These are phyloP conservation scores for Pseudocercospora vitis DNA, from an alignment of 2,329 filamentous ascomycete species.

Conservation along the genomic window DNA sequence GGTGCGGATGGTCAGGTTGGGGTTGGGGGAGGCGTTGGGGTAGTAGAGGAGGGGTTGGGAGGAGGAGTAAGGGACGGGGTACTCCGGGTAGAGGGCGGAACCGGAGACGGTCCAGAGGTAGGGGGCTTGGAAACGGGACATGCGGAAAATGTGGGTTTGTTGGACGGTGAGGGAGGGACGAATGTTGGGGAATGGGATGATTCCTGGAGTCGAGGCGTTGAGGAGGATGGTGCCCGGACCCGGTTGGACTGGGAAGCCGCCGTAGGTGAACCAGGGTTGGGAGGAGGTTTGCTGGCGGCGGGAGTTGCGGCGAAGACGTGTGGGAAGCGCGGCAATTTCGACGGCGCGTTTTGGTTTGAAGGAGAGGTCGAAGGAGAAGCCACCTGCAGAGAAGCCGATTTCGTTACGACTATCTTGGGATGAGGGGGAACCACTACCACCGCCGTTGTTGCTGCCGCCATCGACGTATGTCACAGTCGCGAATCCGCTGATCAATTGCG, in stretches of 20 bases:
- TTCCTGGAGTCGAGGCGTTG: conserved; percentile 6
- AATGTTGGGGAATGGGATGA: conserved; percentile 18
- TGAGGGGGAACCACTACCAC: not conserved
- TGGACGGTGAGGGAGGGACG: conserved; percentile 12
- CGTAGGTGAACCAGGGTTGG: conserved; percentile 14
- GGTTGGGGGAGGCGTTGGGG: conserved; percentile 15
- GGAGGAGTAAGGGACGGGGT: conserved; percentile 13
- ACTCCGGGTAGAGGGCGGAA: conserved; percentile 8
- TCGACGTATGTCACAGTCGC: conserved; percentile 16
- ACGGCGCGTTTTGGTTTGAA: not conserved
- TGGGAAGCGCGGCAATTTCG: no score
- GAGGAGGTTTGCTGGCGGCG: no score
- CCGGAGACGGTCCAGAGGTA: conserved; percentile 15
- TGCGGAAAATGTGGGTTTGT: conserved; percentile 14
- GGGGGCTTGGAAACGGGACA: conserved; percentile 13
- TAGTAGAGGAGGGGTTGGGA: conserved; percentile 18
- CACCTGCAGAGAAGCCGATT: not conserved
- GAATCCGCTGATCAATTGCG: conserved; percentile 19
- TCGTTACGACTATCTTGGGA: not conserved
- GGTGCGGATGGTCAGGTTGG: conserved; percentile 25
- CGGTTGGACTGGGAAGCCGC: conserved; percentile 12
- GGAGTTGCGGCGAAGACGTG: no score
- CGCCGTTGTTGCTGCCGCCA: not conserved
- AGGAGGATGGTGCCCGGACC: conserved; percentile 8
- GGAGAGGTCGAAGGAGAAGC: not conserved